Percentiles rank a stretch among this genome's conserved stretches.
Evolutionary conservation across 805 yeast species (phyloP).

Genomic region (Wilhelminamyces savonicus): DNA sequence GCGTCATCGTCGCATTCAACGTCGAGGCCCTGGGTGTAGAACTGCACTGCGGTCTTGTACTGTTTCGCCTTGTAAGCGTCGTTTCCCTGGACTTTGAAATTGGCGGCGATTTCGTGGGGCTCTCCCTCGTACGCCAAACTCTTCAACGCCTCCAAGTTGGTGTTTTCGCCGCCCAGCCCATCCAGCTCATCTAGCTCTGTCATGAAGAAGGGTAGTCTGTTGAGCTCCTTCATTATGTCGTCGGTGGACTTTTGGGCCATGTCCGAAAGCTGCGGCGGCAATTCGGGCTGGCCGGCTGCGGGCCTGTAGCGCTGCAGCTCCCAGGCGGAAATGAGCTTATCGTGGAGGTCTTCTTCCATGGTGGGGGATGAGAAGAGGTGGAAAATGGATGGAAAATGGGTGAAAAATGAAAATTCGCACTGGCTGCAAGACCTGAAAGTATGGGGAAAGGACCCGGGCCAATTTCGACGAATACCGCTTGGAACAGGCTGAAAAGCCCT

Average conservation of each 20-base stretch:
- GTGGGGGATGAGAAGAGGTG: slow-evolving; percentile 1
- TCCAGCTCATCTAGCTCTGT: slow-evolving; percentile 72
- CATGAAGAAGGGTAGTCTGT: slow-evolving; percentile 91
- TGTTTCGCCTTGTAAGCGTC: slow-evolving; percentile 70
- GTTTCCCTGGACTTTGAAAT: slow-evolving; percentile 91
- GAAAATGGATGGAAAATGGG: no score
- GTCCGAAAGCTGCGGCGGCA: slow-evolving; percentile 80
- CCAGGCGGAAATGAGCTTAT: slow-evolving; percentile 32
- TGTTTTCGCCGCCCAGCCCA: slow-evolving; percentile 70
- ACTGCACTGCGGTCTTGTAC: slow-evolving; percentile 70
- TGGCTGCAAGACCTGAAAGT: no score
- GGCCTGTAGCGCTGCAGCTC: slow-evolving; percentile 35
- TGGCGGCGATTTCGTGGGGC: slow-evolving; percentile 84
- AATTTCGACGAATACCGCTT: no score
- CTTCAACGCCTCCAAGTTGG: slow-evolving; percentile 77
- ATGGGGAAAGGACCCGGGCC: no score
- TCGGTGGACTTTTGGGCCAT: slow-evolving; percentile 59
- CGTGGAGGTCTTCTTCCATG: slow-evolving; percentile 12
- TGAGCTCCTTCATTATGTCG: slow-evolving; percentile 71
- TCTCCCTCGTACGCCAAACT: slow-evolving; percentile 94
- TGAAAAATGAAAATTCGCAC: no score
- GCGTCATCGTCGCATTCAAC: slow-evolving; percentile 49
- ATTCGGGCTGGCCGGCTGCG: slow-evolving; percentile 56
- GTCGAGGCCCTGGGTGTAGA: slow-evolving; percentile 74
- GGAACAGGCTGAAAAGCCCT: no score